Evolutionary conservation across 2,329 filamentous ascomycete species (phyloP), one percentile per base, ranked within the genome.

Genomic region (Didymellaceae sp.): DNA sequence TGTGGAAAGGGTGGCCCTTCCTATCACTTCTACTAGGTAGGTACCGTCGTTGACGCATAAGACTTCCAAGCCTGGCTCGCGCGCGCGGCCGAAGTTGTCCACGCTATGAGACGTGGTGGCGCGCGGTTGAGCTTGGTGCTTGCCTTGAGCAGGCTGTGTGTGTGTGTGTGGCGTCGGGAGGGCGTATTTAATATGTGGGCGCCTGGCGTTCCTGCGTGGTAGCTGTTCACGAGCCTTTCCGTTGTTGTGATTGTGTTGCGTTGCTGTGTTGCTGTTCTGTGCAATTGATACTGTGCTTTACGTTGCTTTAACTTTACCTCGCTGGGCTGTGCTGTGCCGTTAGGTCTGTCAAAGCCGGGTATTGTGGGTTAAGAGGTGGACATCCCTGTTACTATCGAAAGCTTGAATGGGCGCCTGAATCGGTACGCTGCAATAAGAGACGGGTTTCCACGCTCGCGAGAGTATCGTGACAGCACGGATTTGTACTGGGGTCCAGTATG

Each of bases 401-500:
- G 31, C 20, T 31, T 30, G 17, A 33, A 31, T 6, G 33, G 34
- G 25, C 34, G 50, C 39, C 44, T 44, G 40, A 45, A 45, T 11
- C 6, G n/a, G 6, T 30, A 43, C 35, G 34, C 20, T 26, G 18
- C 9, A 26, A 32, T 37, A 54, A 49, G 30, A 40, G 34, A 16
- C 17, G 14, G 20, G 5, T 6, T 9, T 39, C 18, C 25, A 25
- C 32, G 14, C 32, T 21, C 16, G 24, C 5, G 20, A 11, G 31
- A 11, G 10, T 8, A 14, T 10, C 11, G 18, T 13, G 14, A 24
- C 31, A n/a, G 17, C 17, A 13, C 4, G 3, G 6, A 6, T 32
- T 7, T 30, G 10, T 9, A 22, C 9, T 14, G n/a, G 10, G 18
- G 11, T 14, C 41, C 42, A 42, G 9, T 24, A 70, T 70, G 66